Conservation (phyloP, 768 basidiomycete genomes). For the Albatrellus ellisii region DNA sequence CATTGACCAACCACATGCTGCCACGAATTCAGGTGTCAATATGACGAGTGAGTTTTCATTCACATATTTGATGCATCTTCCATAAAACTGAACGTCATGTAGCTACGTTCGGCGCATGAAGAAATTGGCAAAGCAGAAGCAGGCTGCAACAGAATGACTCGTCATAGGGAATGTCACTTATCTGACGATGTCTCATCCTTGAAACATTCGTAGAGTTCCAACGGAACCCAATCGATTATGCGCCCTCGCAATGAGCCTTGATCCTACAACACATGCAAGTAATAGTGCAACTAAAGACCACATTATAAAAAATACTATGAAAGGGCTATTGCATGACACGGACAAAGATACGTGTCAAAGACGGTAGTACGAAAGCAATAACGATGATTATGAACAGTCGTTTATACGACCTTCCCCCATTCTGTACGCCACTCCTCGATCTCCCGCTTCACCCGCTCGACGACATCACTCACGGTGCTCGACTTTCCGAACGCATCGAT, state of each 20-base stretch:
- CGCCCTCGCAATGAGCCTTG: too few relatives aligned
- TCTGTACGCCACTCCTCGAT: constrained; percentile 27
- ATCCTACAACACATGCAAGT: too few relatives aligned
- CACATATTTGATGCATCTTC: constrained; percentile 2
- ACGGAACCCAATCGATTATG: too few relatives aligned
- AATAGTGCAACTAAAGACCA: too few relatives aligned
- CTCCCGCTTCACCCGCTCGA: constrained; percentile 44
- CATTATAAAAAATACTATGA: too few relatives aligned
- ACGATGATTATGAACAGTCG: too few relatives aligned
- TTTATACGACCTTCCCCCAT: constrained; percentile 14
- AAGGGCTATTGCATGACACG: too few relatives aligned
- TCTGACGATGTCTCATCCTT: too few relatives aligned
- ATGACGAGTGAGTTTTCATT: constrained; percentile 56
- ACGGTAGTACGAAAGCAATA: too few relatives aligned
- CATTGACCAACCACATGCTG: background rate
- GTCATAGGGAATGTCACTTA: too few relatives aligned
- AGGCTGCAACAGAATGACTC: constrained; percentile 28
- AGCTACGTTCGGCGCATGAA: constrained; percentile 89
- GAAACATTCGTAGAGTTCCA: too few relatives aligned
- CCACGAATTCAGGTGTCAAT: constrained; percentile 59
- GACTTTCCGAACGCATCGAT: constrained; percentile 95
- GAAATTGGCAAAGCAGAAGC: constrained; percentile 62
- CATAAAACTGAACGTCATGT: constrained; percentile 1
- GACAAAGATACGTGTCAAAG: too few relatives aligned
- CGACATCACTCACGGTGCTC: constrained; percentile 54